phyloP scores from a whole-genome alignment of 306 rosid genomes.

The Lathyrus tuberosus region DNA sequence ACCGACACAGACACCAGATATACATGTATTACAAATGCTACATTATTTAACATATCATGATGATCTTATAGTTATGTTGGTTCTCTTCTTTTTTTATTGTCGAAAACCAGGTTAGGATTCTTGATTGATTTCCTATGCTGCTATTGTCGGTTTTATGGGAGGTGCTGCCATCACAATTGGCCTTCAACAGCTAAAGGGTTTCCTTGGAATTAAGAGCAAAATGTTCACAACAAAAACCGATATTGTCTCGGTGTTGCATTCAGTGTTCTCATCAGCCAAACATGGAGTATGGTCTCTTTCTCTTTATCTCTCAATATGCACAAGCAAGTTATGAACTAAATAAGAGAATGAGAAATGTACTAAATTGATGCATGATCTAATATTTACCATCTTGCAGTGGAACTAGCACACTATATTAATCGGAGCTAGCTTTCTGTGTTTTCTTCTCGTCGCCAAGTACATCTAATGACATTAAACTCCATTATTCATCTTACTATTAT shows the following conservation, averaged over 20 bases:
- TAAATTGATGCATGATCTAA: slow-evolving; percentile 25
- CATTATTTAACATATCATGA: not conserved
- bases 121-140: slow-evolving; percentile 97
- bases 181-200: slow-evolving; percentile 96
- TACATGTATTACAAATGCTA: slow-evolving; percentile 16
- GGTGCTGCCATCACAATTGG: slow-evolving; percentile 98
- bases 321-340: not conserved
- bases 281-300: too few relatives aligned
- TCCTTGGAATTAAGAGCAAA: slow-evolving; percentile 69
- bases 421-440: slow-evolving; percentile 66
- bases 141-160: slow-evolving; percentile 97
- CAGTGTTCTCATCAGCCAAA: slow-evolving; percentile 65
- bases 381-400: slow-evolving; percentile 70
- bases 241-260: slow-evolving; percentile 68
- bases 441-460: slow-evolving; percentile 72
- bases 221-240: slow-evolving; percentile 73
- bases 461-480: slow-evolving; percentile 62
- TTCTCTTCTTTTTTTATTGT: not conserved
- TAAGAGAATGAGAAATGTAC: not conserved
- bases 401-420: slow-evolving; percentile 89
- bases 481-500: slow-evolving; percentile 6
- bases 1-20: not conserved
- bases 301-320: slow-evolving; percentile 15
- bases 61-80: not conserved
- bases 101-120: slow-evolving; percentile 75